These are phyloP conservation scores for Nothopassalora personata DNA, from an alignment of 2,329 filamentous ascomycete species.

Conservation along the genomic window DNA sequence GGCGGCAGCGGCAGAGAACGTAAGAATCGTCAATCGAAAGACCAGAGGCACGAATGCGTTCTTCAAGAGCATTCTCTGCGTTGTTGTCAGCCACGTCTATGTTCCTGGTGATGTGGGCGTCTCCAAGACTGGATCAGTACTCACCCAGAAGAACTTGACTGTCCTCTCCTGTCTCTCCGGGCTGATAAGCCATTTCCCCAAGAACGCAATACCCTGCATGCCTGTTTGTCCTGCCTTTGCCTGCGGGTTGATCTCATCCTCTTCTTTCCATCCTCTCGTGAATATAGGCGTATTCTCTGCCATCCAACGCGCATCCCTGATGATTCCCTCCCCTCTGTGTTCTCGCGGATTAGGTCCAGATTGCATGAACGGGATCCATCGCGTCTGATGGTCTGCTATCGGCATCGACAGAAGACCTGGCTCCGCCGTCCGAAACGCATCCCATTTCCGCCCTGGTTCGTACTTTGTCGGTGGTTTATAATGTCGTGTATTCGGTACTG, in stretches of 20 bases:
- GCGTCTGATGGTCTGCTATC: slow-evolving; percentile 30
- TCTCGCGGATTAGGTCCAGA: slow-evolving; percentile 32
- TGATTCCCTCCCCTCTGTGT: slow-evolving; percentile 29
- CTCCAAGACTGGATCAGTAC: slow-evolving; percentile 5
- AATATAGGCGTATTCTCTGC: slow-evolving; percentile 45
- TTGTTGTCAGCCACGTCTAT: background rate
- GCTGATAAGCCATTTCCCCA: slow-evolving; percentile 40
- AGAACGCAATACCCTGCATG: slow-evolving; percentile 33
- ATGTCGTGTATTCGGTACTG: slow-evolving; percentile 24
- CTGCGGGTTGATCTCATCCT: slow-evolving; percentile 40
- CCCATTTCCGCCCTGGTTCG: slow-evolving; percentile 33
- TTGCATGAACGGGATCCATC: slow-evolving; percentile 36
- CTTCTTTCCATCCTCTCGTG: slow-evolving; percentile 49
- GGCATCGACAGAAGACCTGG: slow-evolving; percentile 32
- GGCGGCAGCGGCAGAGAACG: slow-evolving; percentile 76
- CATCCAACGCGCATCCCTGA: slow-evolving; percentile 44
- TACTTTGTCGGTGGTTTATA: slow-evolving; percentile 29
- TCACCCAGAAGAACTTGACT: slow-evolving; percentile 32
- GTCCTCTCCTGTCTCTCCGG: slow-evolving; percentile 33
- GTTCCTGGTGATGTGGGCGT: background rate
- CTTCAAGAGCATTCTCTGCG: slow-evolving; percentile 59
- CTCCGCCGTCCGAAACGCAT: slow-evolving; percentile 31
- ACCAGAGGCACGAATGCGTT: slow-evolving; percentile 81
- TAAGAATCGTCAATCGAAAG: slow-evolving; percentile 75
- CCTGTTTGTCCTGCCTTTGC: slow-evolving; percentile 36